Conservation (phyloP, 1,284 basidiomycete species). For the Cryptococcus wingfieldii region DNA sequence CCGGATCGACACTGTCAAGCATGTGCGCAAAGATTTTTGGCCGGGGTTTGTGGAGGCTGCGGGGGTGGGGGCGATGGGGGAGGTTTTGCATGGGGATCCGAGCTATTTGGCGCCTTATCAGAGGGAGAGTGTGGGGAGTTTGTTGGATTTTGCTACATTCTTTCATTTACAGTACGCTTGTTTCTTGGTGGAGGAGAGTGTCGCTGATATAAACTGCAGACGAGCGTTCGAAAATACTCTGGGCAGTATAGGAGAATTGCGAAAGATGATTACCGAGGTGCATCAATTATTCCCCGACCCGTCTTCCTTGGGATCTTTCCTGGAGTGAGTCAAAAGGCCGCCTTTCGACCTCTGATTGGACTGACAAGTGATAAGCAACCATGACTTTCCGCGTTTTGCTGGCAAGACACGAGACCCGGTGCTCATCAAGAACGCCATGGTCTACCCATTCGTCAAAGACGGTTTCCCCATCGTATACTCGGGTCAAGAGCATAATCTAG, state of each 20-base stretch:
- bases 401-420: slow-evolving; percentile 30
- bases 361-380: slow-evolving; percentile 36
- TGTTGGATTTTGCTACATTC: slow-evolving; percentile 58
- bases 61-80: slow-evolving; percentile 52
- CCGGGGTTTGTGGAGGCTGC: slow-evolving; percentile 47
- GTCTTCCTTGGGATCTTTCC: slow-evolving; percentile 49
- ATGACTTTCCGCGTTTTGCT: slow-evolving; percentile 50
- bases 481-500: slow-evolving; percentile 55
- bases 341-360: not conserved
- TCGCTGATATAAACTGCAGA: slow-evolving; percentile 11
- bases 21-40: slow-evolving; percentile 54
- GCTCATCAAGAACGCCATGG: slow-evolving; percentile 51
- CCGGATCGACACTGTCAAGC: slow-evolving; percentile 53
- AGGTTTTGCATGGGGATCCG: slow-evolving; percentile 50
- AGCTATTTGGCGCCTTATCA: slow-evolving; percentile 44
- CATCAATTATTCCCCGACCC: slow-evolving; percentile 42
- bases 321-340: slow-evolving; percentile 40
- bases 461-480: slow-evolving; percentile 60
- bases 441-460: slow-evolving; percentile 50
- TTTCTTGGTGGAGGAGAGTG: slow-evolving; percentile 21
- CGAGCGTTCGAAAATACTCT: slow-evolving; percentile 37
- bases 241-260: slow-evolving; percentile 36
- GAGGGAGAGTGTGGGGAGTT: slow-evolving; percentile 52
- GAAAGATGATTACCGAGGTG: slow-evolving; percentile 36
- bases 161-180: slow-evolving; percentile 48